phyloP scores from a whole-genome alignment of 768 basidiomycete species.

The Phanerodontia chrysosporium region DNA sequence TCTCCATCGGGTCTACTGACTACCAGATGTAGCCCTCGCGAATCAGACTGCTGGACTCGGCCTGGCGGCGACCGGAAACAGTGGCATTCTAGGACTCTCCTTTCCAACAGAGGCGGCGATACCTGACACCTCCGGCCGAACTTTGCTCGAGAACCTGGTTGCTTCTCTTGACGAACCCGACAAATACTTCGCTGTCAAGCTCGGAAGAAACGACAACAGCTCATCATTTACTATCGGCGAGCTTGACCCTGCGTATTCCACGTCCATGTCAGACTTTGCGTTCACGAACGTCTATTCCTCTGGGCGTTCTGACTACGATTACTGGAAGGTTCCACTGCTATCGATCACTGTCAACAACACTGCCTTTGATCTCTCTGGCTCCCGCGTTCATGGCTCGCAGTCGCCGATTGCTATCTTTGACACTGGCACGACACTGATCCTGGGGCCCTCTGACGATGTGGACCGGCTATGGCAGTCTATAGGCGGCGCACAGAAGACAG shows the following conservation, averaged over 20 bases:
- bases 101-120: slow-evolving; percentile 49
- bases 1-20: background rate
- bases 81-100: slow-evolving; percentile 52
- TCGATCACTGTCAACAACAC: slow-evolving; percentile 41
- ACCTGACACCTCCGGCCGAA: slow-evolving; percentile 35
- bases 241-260: slow-evolving; percentile 36
- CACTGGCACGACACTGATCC: slow-evolving; percentile 55
- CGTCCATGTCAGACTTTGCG: slow-evolving; percentile 29
- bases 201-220: slow-evolving; percentile 32
- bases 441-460: slow-evolving; percentile 51
- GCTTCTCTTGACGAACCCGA: slow-evolving; percentile 33
- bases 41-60: slow-evolving; percentile 39
- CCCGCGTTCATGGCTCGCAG: slow-evolving; percentile 36
- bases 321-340: slow-evolving; percentile 53
- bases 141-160: slow-evolving; percentile 46
- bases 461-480: slow-evolving; percentile 46
- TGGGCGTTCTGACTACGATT: slow-evolving; percentile 35
- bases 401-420: slow-evolving; percentile 56
- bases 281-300: slow-evolving; percentile 36
- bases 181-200: slow-evolving; percentile 48
- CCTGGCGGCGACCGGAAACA: slow-evolving; percentile 43
- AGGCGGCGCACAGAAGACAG: slow-evolving; percentile 38
- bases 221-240: slow-evolving; percentile 52
- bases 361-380: slow-evolving; percentile 37
- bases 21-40: slow-evolving; percentile 35